Conservation (phyloP, 192 early-diverging fungal genomes). For the Coemansia sp. region DNA sequence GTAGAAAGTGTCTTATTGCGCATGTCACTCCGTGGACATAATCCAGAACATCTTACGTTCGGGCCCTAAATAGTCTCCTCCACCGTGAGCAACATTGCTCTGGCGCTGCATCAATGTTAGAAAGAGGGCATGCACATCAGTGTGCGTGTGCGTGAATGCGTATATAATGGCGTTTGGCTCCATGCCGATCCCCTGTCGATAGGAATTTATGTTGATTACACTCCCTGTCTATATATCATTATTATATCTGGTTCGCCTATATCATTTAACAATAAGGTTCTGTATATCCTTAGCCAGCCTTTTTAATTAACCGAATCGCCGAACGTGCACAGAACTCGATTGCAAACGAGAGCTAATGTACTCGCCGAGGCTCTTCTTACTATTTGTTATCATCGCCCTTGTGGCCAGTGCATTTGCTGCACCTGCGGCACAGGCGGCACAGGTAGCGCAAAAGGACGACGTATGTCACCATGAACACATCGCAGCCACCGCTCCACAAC, state of each 20-base stretch:
- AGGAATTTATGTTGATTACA: neutral
- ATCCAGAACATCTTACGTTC: neutral
- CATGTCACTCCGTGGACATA: neutral
- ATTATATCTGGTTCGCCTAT: neutral
- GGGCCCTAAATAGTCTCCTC: neutral
- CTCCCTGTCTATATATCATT: neutral
- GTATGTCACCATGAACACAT: neutral
- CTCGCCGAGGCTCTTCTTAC: slow-evolving; percentile 8
- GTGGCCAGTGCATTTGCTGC: slow-evolving; percentile 16
- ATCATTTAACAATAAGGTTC: neutral
- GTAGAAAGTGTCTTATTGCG: neutral
- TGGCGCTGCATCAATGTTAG: neutral
- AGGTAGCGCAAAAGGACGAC: slow-evolving; percentile 2
- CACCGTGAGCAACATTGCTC: too few relatives aligned
- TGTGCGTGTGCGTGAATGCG: neutral
- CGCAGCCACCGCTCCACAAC: neutral
- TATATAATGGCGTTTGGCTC: neutral
- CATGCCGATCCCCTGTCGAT: neutral
- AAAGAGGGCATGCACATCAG: neutral
- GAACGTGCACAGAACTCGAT: neutral
- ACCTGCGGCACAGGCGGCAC: neutral
- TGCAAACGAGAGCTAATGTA: slow-evolving; percentile 9
- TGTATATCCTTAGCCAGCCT: neutral
- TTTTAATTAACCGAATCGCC: neutral
- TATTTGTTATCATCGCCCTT: slow-evolving; percentile 11